Base-by-base conservation (phyloP, 2,329 filamentous ascomycete species). In the Xylaria sp. region DNA sequence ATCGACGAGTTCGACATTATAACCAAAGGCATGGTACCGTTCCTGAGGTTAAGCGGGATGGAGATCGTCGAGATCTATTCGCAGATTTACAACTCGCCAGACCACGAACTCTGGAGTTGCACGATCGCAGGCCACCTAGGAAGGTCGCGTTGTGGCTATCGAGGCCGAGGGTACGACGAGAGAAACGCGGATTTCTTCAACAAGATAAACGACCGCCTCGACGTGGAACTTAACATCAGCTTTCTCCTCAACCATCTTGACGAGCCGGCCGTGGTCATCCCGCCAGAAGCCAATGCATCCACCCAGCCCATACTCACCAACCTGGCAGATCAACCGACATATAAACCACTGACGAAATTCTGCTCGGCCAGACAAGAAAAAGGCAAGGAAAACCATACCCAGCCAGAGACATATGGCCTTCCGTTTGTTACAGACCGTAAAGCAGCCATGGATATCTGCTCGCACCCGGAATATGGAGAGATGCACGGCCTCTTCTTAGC, bases 1-100 rank as follows among this genome's bases (percentile, higher is more conserved):
- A 80, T 82, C 37, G 79, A 82, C 59, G 76, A 82, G 2, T 82
- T 79, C 34, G 77, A 82, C 46, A 70, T 66, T 0, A 78, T 83
- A 2, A 67, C 74, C 47, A 59, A 76, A 0, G 61, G 69, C 0
- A 63, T 83, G 1, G 66, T 69, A 0, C 79, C 78, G 0, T 78
- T 82, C 46, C 71, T 73, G 59, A 70, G 61, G 3, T 35, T 79
- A 0, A 75, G 72, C 35, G 78, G 76, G 0, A 59, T 64, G 0
- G 70, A 76, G 8, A 57, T 78, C 2, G 13, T 48, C 0, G 49
- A 69, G 2, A 59, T 66, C 0, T 75, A 78, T 64, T 47, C 54
- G 4, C 48, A 65, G 0, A 66, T 69, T 0, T 63, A 71, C 3
- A 34, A 63, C 1, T 59, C 67, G 18, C 56, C 65, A 0, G 59